A percentile compares a stretch with the other conserved stretches of the same genome.
Evolutionary conservation across 768 basidiomycete genomes (phyloP).

Genomic region (Chalciporus chontae): DNA sequence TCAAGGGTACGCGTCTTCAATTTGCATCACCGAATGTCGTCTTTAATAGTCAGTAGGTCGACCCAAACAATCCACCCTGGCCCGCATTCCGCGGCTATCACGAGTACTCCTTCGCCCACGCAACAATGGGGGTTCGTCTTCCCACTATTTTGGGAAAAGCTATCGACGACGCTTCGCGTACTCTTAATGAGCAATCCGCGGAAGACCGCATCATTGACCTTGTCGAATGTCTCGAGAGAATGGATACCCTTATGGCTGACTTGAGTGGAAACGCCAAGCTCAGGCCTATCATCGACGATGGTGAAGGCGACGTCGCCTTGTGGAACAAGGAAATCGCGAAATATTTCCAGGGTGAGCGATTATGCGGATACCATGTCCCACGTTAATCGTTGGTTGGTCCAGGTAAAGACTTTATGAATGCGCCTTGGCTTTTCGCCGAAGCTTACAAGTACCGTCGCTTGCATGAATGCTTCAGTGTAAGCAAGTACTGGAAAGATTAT

Average conservation of each 20-base stretch:
- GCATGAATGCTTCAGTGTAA: slow-evolving; percentile 89
- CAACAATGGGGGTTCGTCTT: slow-evolving; percentile 93
- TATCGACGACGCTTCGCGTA: slow-evolving; percentile 86
- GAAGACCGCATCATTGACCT: slow-evolving; percentile 87
- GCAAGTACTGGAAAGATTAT: slow-evolving; percentile 86
- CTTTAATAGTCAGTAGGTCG: slow-evolving; percentile 43
- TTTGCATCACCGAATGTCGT: background rate
- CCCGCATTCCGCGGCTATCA: slow-evolving; percentile 80
- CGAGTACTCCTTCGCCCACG: slow-evolving; percentile 82
- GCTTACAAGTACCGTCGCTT: slow-evolving; percentile 91
- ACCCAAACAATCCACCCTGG: slow-evolving; percentile 82
- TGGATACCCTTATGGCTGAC: slow-evolving; percentile 87
- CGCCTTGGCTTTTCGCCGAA: slow-evolving; percentile 95
- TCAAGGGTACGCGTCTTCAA: slow-evolving; percentile 47
- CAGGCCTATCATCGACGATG: slow-evolving; percentile 85
- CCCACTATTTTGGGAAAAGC: slow-evolving; percentile 96
- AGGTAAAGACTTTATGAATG: slow-evolving; percentile 93
- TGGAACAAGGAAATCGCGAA: slow-evolving; percentile 98
- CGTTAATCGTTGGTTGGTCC: background rate
- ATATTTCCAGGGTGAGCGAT: slow-evolving; percentile 75
- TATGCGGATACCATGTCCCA: background rate
- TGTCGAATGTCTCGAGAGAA: slow-evolving; percentile 79
- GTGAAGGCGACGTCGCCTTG: slow-evolving; percentile 85
- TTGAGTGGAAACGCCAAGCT: slow-evolving; percentile 81
- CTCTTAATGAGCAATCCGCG: slow-evolving; percentile 79